phyloP scores from a whole-genome alignment of 192 early-diverging fungal species.

The Coemansia sp. region DNA sequence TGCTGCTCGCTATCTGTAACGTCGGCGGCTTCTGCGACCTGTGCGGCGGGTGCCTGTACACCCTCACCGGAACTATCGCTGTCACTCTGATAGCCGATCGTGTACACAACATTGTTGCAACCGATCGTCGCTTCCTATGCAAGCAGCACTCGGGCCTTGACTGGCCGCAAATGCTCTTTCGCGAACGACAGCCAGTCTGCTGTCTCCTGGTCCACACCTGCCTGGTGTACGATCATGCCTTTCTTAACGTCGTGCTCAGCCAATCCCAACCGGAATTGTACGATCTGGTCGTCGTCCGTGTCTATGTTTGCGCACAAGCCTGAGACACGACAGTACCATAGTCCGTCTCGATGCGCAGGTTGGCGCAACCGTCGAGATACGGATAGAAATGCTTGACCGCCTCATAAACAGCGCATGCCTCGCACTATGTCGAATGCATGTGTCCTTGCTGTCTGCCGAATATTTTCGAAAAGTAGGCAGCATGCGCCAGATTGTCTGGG shows the following conservation, averaged over 20 bases:
- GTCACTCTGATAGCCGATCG: neutral
- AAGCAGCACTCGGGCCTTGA: neutral
- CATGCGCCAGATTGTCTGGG: constrained; percentile 2
- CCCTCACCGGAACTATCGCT: neutral
- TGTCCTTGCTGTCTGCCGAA: constrained; percentile 25
- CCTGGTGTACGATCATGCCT: constrained; percentile 6
- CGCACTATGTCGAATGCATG: constrained; percentile 14
- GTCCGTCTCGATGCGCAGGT: constrained; percentile 23
- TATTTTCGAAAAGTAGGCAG: constrained; percentile 30
- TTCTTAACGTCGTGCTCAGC: constrained; percentile 1
- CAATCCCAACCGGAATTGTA: constrained; percentile 4
- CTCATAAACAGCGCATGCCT: constrained; percentile 14
- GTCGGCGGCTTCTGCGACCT: too few relatives aligned
- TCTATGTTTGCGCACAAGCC: neutral
- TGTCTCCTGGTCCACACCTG: constrained; percentile 9
- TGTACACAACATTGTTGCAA: neutral
- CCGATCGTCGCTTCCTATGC: neutral
- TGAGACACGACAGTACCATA: neutral
- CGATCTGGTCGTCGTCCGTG: constrained; percentile 2
- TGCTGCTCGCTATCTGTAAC: neutral
- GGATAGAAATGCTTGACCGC: constrained; percentile 22
- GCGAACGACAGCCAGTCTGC: constrained; percentile 12
- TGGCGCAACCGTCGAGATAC: constrained; percentile 21
- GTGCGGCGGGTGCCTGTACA: too few relatives aligned
- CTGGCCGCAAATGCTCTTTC: neutral